Evolutionary conservation across 352 stramenopile genomes (phyloP).

Genomic region (Pythium sukuiense): DNA sequence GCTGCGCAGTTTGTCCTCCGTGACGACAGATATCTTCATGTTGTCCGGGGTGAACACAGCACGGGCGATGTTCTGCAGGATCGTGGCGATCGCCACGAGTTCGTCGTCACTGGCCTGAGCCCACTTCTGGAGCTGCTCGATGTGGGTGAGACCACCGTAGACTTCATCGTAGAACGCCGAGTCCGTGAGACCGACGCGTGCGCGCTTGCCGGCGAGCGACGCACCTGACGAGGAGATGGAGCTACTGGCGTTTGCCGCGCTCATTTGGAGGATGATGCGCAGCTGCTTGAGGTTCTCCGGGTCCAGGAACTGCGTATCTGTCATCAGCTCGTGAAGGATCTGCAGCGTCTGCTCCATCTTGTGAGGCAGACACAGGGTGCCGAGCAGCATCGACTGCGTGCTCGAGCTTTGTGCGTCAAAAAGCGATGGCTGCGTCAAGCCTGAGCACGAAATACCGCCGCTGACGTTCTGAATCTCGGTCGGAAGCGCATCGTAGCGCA

Average conservation of each 20-base stretch:
- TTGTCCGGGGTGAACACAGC: slow-evolving; percentile 57
- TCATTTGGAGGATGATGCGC: slow-evolving; percentile 74
- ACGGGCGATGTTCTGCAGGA: slow-evolving; percentile 61
- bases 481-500: slow-evolving; percentile 64
- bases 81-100: slow-evolving; percentile 46
- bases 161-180: slow-evolving; percentile 61
- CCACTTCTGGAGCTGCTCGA: slow-evolving; percentile 77
- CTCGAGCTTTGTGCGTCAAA: slow-evolving; percentile 41
- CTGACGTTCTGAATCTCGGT: slow-evolving; percentile 80
- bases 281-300: slow-evolving; percentile 73
- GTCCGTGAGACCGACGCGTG: slow-evolving; percentile 56
- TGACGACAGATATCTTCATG: slow-evolving; percentile 69
- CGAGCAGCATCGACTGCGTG: slow-evolving; percentile 60
- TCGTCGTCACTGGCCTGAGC: slow-evolving; percentile 67
- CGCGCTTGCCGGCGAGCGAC: slow-evolving; percentile 54
- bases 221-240: slow-evolving; percentile 71
- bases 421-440: slow-evolving; percentile 56
- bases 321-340: slow-evolving; percentile 59
- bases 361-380: slow-evolving; percentile 71
- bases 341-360: slow-evolving; percentile 67
- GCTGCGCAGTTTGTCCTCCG: slow-evolving; percentile 62
- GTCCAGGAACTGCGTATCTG: slow-evolving; percentile 72
- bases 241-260: slow-evolving; percentile 62
- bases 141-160: slow-evolving; percentile 70
- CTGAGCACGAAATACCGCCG: slow-evolving; percentile 66